Evolutionary conservation across 441 rosid species (phyloP), one percentile per base, ranked within the genome.

Genomic region (Pelargonium exstipulatum): DNA sequence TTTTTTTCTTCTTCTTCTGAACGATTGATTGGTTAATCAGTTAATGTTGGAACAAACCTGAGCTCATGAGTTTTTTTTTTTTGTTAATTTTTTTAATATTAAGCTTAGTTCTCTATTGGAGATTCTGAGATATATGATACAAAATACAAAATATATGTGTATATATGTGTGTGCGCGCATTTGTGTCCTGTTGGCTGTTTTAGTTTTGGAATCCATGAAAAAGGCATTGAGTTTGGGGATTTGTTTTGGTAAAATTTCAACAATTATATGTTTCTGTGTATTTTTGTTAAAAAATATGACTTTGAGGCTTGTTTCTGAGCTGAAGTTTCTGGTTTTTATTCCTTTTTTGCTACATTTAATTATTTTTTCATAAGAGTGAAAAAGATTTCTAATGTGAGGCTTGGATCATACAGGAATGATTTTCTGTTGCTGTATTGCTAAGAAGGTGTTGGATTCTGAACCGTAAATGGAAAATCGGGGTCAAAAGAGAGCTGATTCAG

Each of bases 401-500:
- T 10, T 60, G 64, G 32, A 22, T 60, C 64, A 22, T 9, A 6
- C 64, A 60, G 64, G 64, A 60, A 60, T 60, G 64, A n/a, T 60
- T 60, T 60, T 29, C 24, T 55, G 22, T 55, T 16, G 62, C 26
- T 10, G 61, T 55, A 22, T 55, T 55, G 61, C 9, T 55, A 17
- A 22, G 12, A 55, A 55, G 62, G 62, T 18, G 22, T 17, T 55
- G 61, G 24, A 55, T 37, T n/a, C 51, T 14, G 32, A 9, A 40
- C 18, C 46, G 48, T 57, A 48, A 42, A 90, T 91, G 95, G 97
- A 77, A 71, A 90, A 79, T 79, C 88, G 98, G 69, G 97, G 97
- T 35, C 99, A 95, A 75, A 95, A 95, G 80, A 90, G 97, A 37
- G 66, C 87, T 51, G 99, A 91, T 58, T 81, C 82, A 67, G 84